Evolutionary conservation across 106 monocot species (phyloP), one percentile per base, ranked within the genome.

Genomic region (Phalaenopsis equestris): DNA sequence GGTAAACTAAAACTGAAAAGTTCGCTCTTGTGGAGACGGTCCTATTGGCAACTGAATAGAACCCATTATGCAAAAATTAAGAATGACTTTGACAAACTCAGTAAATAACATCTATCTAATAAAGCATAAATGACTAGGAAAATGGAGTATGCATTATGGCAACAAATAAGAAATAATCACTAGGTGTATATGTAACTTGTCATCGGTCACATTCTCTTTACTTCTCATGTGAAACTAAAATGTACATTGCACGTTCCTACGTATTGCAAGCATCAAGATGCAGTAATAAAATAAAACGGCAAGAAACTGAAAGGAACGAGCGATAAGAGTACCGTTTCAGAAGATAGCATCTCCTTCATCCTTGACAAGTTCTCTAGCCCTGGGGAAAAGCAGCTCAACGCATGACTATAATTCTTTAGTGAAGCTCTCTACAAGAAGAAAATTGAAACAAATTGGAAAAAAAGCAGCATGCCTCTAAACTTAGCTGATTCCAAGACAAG

Each of bases 341-440:
- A 76, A 76, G 76, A 47, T 47, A 76, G 76, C 76, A 76, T 24
- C 49, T 76, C 76, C 49, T 76, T 30, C 76, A 76, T n/a, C 49
- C 76, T 76, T 48, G 49, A 48, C 48, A 49, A 76, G 5, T 76
- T 21, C 23, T 76, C 48, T 49, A 49, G 49, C n/a, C 49, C 76
- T 76, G 46, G 7, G 14, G 42, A 45, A 75, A 72, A 41, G 41
- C 14, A 39, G 15, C 39, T 38, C 74, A 75, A 45, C 43, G 76
- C 7, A 45, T 74, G 43, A 42, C 41, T 45, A 74, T n/a, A 74
- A 21, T 72, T 45, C 74, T 45, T 74, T 42, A 43, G n/a, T 45
- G 43, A 74, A 73, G 18, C 6, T 73, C 74, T 74, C 41, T 74
- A 74, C 19, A 37, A 39, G 12, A 70, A 70, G 70, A 70, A 70